Conservation (phyloP, 306 rosid genomes). For the Sicyos baderoa region DNA sequence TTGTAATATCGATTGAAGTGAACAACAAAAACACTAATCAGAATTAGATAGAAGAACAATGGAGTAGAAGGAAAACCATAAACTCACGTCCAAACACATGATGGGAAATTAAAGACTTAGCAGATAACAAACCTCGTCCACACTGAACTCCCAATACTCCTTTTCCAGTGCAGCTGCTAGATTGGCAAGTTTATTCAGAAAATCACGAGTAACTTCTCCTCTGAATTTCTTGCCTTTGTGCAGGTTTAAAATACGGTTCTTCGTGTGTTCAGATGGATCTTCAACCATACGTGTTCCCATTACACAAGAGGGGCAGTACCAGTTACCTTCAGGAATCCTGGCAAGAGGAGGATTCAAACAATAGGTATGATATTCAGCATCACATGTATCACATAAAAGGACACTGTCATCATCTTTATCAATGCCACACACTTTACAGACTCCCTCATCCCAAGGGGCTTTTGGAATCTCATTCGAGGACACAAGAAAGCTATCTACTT, state of each 20-base stretch:
- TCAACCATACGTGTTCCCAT: slow-evolving; percentile 46
- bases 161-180: slow-evolving; percentile 68
- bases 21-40: neutral
- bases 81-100: neutral
- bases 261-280: slow-evolving; percentile 34
- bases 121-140: slow-evolving; percentile 59
- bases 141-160: slow-evolving; percentile 77
- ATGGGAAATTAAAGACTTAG: slow-evolving; percentile 18
- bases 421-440: slow-evolving; percentile 96
- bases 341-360: slow-evolving; percentile 98
- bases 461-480: slow-evolving; percentile 67
- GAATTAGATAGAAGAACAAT: neutral
- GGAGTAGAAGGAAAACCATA: neutral
- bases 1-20: neutral
- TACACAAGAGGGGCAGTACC: slow-evolving; percentile 98
- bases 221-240: slow-evolving; percentile 46
- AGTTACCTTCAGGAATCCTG: slow-evolving; percentile 96
- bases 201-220: slow-evolving; percentile 62
- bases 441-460: slow-evolving; percentile 99
- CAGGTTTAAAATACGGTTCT: slow-evolving; percentile 30
- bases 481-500: slow-evolving; percentile 49
- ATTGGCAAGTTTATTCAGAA: slow-evolving; percentile 59
- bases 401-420: slow-evolving; percentile 99
- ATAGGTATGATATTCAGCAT: slow-evolving; percentile 98
- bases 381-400: slow-evolving; percentile 88